Evolutionary conservation across 2,329 filamentous ascomycete genomes (phyloP).

Genomic region (Alternaria conjuncta): DNA sequence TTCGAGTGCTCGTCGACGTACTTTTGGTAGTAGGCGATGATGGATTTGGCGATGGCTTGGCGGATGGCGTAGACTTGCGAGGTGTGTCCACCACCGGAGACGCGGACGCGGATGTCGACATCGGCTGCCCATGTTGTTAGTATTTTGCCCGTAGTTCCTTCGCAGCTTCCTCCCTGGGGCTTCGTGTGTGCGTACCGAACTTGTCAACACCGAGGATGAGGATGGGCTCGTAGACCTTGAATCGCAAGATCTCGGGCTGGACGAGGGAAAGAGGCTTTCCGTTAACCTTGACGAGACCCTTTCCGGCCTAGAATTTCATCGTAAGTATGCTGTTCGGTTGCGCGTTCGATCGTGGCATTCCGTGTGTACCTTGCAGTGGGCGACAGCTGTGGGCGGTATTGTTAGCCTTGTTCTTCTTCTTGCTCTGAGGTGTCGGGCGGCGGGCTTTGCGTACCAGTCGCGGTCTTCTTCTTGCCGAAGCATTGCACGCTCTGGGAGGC

Average conservation of each 20-base stretch:
- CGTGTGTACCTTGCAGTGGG: conserved; percentile 82
- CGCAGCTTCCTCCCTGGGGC: conserved; percentile 11
- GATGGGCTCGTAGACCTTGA: conserved; percentile 99
- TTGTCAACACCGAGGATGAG: conserved; percentile 97
- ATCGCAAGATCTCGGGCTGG: conserved; percentile 95
- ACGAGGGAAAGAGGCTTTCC: conserved; percentile 93
- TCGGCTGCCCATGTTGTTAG: conserved; percentile 58
- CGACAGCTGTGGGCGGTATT: conserved; percentile 69
- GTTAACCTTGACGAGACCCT: conserved; percentile 98
- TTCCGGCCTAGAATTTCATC: conserved; percentile 63
- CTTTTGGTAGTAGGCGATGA: conserved; percentile 99
- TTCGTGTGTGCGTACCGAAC: conserved; percentile 65
- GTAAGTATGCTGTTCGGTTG: conserved; percentile 36
- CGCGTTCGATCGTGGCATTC: conserved; percentile 30
- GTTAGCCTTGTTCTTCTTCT: conserved; percentile 44
- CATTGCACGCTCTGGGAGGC: conserved; percentile 70
- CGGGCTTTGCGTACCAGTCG: conserved; percentile 50
- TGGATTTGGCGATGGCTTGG: conserved; percentile 97
- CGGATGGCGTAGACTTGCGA: conserved; percentile 98
- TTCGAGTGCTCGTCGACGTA: conserved; percentile 99
- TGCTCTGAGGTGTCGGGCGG: not conserved
- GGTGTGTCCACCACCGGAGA: conserved; percentile 95
- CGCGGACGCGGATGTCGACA: conserved; percentile 97
- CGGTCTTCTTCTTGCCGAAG: conserved; percentile 87
- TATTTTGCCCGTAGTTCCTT: conserved; percentile 13